These are phyloP conservation scores for Xylariaceae sp. DNA, from an alignment of 2,329 filamentous ascomycete species.

Conservation along the genomic window DNA sequence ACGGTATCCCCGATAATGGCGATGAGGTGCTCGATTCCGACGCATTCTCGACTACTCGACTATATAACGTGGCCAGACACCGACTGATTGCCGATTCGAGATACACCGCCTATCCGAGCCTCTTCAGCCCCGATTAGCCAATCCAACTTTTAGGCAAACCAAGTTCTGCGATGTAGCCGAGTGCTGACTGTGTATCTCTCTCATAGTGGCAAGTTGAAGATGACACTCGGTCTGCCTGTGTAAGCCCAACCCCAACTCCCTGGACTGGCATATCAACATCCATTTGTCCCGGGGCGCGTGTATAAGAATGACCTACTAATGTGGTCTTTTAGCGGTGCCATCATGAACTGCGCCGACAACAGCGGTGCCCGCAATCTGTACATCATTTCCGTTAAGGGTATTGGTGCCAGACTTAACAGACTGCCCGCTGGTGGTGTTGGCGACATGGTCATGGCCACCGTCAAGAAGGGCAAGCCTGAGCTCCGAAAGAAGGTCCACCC, in stretches of 20 bases:
- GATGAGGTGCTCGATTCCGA: neutral
- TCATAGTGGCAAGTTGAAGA: constrained; percentile 95
- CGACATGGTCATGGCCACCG: constrained; percentile 27
- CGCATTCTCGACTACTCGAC: constrained; percentile 7
- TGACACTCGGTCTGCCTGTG: constrained; percentile 99
- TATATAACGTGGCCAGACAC: no score
- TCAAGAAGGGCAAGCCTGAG: constrained; percentile 80
- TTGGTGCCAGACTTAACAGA: constrained; percentile 23
- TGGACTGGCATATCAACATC: constrained; percentile 21
- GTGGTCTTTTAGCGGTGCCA: constrained; percentile 69
- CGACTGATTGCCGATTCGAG: neutral
- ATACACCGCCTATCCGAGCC: neutral
- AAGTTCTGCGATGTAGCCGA: neutral
- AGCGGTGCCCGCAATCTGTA: constrained; percentile 17
- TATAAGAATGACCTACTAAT: constrained; percentile 16
- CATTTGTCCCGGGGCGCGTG: neutral
- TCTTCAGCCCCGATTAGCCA: neutral
- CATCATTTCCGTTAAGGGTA: constrained; percentile 23
- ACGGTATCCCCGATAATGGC: neutral
- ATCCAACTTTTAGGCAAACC: neutral
- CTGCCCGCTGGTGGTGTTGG: constrained; percentile 24
- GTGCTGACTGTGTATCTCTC: constrained; percentile 11
- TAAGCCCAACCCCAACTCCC: constrained; percentile 54
- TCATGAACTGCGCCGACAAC: constrained; percentile 87
- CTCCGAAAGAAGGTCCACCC: constrained; percentile 99